These are phyloP conservation scores for Rutstroemia sp. DNA, from an alignment of 2,329 filamentous ascomycete species.

Conservation along the genomic window DNA sequence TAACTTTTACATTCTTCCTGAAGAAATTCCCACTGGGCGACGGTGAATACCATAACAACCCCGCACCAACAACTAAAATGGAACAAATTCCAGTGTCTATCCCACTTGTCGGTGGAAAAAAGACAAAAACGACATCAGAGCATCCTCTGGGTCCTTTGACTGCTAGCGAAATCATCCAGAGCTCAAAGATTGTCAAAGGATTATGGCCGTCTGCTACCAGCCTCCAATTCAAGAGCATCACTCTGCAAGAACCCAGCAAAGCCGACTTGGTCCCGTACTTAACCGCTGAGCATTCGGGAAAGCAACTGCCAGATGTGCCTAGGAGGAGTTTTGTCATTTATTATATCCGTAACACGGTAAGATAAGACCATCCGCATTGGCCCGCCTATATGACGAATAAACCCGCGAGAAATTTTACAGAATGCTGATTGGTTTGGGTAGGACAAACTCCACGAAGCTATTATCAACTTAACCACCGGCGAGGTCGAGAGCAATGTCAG, in stretches of 20 bases:
- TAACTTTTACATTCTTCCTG: no score
- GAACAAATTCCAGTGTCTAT: conserved; percentile 22
- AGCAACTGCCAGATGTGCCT: conserved; percentile 35
- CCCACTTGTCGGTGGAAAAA: conserved; percentile 21
- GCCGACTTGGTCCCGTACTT: conserved; percentile 43
- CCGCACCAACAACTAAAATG: not conserved
- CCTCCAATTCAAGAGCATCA: conserved; percentile 56
- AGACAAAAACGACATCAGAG: conserved; percentile 11
- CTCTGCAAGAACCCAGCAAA: conserved; percentile 51
- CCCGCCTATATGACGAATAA: not conserved
- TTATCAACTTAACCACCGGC: conserved; percentile 42
- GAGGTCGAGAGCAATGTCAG: conserved; percentile 49
- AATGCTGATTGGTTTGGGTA: conserved; percentile 22
- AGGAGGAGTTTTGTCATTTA: conserved; percentile 49
- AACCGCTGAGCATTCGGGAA: conserved; percentile 38
- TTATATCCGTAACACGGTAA: conserved; percentile 52
- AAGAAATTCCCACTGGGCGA: no score
- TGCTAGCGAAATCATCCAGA: conserved; percentile 47
- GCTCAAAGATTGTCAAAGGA: conserved; percentile 40
- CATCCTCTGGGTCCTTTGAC: conserved; percentile 56
- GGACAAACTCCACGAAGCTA: conserved; percentile 56
- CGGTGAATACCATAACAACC: not conserved
- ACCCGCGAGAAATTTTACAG: not conserved
- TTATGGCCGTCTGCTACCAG: conserved; percentile 48
- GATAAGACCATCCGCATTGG: conserved; percentile 16